A percentile compares a stretch with the other conserved stretches of the same genome.
phyloP scores from a whole-genome alignment of 306 rosid species.

The Gleditsia sinensis region DNA sequence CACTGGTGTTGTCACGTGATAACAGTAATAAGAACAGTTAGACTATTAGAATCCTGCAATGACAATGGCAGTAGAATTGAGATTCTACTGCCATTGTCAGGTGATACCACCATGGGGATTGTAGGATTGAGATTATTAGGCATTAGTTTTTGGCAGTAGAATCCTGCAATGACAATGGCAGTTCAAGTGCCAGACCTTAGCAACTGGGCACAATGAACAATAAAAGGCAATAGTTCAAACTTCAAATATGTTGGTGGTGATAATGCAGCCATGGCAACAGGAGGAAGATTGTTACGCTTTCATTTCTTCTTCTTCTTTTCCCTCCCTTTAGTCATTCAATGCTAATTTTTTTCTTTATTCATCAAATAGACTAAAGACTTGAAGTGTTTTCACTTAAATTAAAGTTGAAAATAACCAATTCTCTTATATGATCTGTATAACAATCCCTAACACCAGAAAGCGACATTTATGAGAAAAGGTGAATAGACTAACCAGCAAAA shows the following conservation, averaged over 20 bases:
- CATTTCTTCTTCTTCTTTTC: not conserved
- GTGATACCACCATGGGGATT: too few species aligned
- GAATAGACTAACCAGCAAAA: slow-evolving; percentile 60
- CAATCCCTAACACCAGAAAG: not conserved
- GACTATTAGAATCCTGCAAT: too few species aligned
- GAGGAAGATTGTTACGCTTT: not conserved
- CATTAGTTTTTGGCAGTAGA: not conserved
- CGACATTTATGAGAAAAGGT: not conserved
- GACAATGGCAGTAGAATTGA: too few species aligned
- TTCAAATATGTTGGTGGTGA: too few species aligned
- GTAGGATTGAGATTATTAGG: not conserved
- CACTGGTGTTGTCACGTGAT: not conserved
- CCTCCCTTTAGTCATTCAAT: not conserved
- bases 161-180: too few species aligned
- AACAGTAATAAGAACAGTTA: not conserved
- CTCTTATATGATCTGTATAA: not conserved
- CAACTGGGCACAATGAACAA: too few species aligned
- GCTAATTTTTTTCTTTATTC: not conserved
- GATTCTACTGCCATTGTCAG: too few species aligned
- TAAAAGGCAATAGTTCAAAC: too few species aligned
- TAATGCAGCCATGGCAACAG: not conserved
- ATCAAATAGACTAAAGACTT: not conserved
- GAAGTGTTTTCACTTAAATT: not conserved
- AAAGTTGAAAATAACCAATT: not conserved
- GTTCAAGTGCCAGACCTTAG: too few species aligned